Percentiles rank a stretch among this genome's conserved stretches.
Evolutionary conservation across 352 stramenopile genomes (phyloP).

Genomic region (Pythium dissimile): DNA sequence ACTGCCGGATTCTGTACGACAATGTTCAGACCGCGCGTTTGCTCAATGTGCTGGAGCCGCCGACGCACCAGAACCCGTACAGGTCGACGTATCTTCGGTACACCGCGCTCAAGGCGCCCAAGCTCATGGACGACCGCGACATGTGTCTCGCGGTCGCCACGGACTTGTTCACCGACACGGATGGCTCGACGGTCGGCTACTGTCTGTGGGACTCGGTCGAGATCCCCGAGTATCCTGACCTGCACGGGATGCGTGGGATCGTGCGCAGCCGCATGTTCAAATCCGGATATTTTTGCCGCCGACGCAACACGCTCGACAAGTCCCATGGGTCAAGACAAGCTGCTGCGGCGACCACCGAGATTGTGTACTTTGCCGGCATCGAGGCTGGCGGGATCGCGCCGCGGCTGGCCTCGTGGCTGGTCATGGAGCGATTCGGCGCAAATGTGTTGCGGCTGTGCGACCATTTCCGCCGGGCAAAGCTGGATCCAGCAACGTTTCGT

Average conservation of each 20-base stretch:
- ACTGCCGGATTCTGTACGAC: conserved; percentile 45
- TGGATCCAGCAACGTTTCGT: conserved; percentile 49
- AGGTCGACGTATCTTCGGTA: conserved; percentile 34
- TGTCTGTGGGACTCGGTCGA: conserved; percentile 63
- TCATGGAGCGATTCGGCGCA: conserved; percentile 44
- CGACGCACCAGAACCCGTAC: conserved; percentile 35
- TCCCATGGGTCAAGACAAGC: background rate
- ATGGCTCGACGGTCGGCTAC: conserved; percentile 53
- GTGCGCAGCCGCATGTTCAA: conserved; percentile 35
- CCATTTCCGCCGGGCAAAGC: conserved; percentile 41
- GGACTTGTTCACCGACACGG: conserved; percentile 21
- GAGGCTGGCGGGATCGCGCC: conserved; percentile 32
- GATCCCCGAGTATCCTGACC: conserved; percentile 17
- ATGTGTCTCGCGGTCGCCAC: conserved; percentile 41
- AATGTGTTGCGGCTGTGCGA: conserved; percentile 38
- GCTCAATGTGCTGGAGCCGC: conserved; percentile 36
- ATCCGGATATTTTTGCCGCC: conserved; percentile 46
- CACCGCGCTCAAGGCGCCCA: conserved; percentile 28
- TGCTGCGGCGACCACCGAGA: conserved; percentile 30
- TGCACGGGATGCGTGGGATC: conserved; percentile 13
- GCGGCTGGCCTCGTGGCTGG: conserved; percentile 27
- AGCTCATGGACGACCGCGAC: conserved; percentile 33
- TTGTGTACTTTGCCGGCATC: conserved; percentile 55
- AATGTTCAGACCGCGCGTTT: conserved; percentile 43
- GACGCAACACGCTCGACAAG: background rate